Percentiles rank a stretch among this genome's conserved stretches.
Conservation (phyloP, 2,329 filamentous ascomycete genomes). For the Exophiala sp. region DNA sequence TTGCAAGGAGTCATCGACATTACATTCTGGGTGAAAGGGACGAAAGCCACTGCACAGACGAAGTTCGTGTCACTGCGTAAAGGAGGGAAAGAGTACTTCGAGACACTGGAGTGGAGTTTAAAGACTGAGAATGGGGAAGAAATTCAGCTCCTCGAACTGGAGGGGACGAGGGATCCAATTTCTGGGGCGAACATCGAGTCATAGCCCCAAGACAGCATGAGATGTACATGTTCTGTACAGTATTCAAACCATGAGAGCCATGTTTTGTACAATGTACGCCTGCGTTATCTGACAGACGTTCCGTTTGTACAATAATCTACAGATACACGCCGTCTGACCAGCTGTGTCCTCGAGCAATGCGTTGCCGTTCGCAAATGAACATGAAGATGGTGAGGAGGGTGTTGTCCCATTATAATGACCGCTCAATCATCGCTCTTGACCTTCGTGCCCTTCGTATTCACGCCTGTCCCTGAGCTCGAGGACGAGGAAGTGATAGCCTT, state of each 20-base stretch:
- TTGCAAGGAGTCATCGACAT: slow-evolving; percentile 88
- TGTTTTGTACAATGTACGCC: too few species aligned
- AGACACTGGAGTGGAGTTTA: slow-evolving; percentile 88
- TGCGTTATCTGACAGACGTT: background rate
- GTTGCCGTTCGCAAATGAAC: background rate
- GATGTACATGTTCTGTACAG: slow-evolving; percentile 3
- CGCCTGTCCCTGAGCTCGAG: slow-evolving; percentile 29
- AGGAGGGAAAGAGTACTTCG: slow-evolving; percentile 67
- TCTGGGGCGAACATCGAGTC: slow-evolving; percentile 3
- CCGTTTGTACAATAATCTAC: background rate
- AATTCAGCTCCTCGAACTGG: slow-evolving; percentile 64
- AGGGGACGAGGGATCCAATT: slow-evolving; percentile 24
- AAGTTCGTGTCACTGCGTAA: slow-evolving; percentile 73
- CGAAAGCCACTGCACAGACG: slow-evolving; percentile 67
- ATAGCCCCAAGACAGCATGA: background rate
- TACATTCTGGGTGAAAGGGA: slow-evolving; percentile 79
- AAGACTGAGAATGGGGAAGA: slow-evolving; percentile 63
- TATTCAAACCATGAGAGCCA: background rate
- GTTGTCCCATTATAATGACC: background rate
- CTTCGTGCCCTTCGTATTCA: slow-evolving; percentile 27
- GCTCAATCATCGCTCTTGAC: slow-evolving; percentile 28
- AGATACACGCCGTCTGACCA: background rate
- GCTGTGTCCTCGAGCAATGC: background rate
- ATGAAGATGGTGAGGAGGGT: slow-evolving; percentile 3
- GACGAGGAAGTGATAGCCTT: slow-evolving; percentile 32